Evolutionary conservation across 495 filamentous ascomycete species (phyloP), one percentile per base, ranked within the genome.

Genomic region (Cercophora sp.): DNA sequence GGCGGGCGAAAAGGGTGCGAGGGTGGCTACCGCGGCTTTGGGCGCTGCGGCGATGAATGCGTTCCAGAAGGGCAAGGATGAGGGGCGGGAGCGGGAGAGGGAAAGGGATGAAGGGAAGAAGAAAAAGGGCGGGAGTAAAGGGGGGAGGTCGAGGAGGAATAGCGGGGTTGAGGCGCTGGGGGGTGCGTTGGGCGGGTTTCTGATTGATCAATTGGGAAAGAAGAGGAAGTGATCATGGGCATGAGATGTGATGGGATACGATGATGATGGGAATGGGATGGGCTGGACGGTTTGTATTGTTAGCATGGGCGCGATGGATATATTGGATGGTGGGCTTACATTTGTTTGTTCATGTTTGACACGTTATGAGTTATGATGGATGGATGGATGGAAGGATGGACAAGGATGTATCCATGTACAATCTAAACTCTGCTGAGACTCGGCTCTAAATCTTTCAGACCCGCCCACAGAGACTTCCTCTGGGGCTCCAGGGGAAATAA

Each of bases 11-110:
- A 75, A 75, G 55, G 70, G 67, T 10, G 63, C 65, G 6, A 64
- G 64, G 24, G 48, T 75, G 6, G 70, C 69, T 11, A 73, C 68
- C 10, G 72, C 72, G 4, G 72, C 72, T 4, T 23, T 75, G 10
- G 70, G 70, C 0, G 72, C 72, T 6, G 72, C 64, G 5, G 70
- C 64, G 5, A 63, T 66, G 32, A 67, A 71, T 13, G 68, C 63
- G 0, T 65, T 70, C 25, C 54, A 18, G 16, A 57, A 48, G 34
- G 23, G 24, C 9, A 4, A 23, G 5, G 32, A 51, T 54, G 40
- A 22, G 16, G 50, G 26, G 26, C 16, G 27, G 37, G 16, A 26
- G 42, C n/a, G n/a, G n/a, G n/a, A n/a, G n/a, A n/a, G n/a, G n/a
- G n/a, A n/a, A n/a, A n/a, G n/a, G n/a, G n/a, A n/a, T n/a, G 16